Percentiles rank a stretch among this genome's conserved stretches.
These are phyloP conservation scores for Apodospora peruviana DNA, from an alignment of 495 filamentous ascomycete genomes.

Conservation along the genomic window DNA sequence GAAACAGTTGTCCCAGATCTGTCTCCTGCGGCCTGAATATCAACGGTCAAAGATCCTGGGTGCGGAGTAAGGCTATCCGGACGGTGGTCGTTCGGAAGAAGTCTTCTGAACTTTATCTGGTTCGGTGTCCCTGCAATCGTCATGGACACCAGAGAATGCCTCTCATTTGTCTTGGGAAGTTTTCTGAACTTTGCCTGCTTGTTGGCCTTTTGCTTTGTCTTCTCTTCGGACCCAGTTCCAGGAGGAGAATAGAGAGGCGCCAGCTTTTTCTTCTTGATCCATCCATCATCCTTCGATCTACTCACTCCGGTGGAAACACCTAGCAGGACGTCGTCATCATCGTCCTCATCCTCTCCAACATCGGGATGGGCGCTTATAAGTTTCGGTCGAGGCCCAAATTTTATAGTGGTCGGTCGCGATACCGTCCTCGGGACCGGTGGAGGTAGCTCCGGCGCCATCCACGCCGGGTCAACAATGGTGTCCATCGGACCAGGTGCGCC, in stretches of 20 bases:
- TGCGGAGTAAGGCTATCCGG: too few relatives aligned
- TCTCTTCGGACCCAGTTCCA: background rate
- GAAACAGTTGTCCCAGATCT: too few relatives aligned
- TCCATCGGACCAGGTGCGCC: background rate
- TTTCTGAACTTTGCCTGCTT: background rate
- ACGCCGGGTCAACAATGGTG: slow-evolving; percentile 13
- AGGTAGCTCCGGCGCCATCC: slow-evolving; percentile 25
- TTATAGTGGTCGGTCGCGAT: background rate
- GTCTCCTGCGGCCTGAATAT: too few relatives aligned
- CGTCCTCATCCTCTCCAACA: slow-evolving; percentile 14
- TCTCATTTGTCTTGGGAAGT: background rate
- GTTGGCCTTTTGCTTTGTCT: background rate
- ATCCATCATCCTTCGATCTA: background rate
- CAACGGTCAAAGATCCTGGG: too few relatives aligned
- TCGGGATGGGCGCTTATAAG: slow-evolving; percentile 2
- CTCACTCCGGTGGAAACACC: slow-evolving; percentile 2
- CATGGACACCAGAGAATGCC: too few relatives aligned
- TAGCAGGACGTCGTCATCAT: slow-evolving; percentile 27
- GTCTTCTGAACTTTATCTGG: too few relatives aligned
- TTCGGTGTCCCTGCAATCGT: too few relatives aligned
- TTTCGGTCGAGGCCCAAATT: background rate
- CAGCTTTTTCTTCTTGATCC: background rate
- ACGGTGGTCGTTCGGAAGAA: too few relatives aligned
- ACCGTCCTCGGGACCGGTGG: slow-evolving; percentile 2
- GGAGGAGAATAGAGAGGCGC: background rate